These are phyloP conservation scores for Xylaria scruposa DNA, from an alignment of 495 filamentous ascomycete species.

Conservation along the genomic window DNA sequence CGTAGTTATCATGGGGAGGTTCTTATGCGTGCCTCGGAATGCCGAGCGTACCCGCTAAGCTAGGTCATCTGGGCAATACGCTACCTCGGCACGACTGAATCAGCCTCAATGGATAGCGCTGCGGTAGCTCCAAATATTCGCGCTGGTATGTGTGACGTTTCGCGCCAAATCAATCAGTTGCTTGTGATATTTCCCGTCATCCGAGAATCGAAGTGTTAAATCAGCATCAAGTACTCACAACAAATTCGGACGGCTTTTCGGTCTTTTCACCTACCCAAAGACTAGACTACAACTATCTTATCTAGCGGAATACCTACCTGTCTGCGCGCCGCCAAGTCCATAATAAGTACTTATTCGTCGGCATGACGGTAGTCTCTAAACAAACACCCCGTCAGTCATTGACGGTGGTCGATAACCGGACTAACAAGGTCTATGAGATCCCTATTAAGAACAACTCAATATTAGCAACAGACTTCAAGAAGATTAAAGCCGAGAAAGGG, in stretches of 20 bases:
- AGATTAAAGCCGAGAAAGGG: slow-evolving; percentile 46
- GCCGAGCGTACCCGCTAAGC: slow-evolving; percentile 5
- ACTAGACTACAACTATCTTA: not conserved
- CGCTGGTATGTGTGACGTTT: slow-evolving; percentile 20
- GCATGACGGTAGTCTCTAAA: slow-evolving; percentile 32
- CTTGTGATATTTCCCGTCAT: slow-evolving; percentile 22
- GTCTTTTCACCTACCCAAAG: not conserved
- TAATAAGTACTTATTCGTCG: not conserved
- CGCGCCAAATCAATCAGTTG: slow-evolving; percentile 3
- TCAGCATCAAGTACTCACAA: not conserved
- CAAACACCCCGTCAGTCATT: slow-evolving; percentile 37
- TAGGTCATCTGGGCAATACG: not conserved
- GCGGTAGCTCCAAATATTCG: not conserved
- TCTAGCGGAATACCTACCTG: not conserved
- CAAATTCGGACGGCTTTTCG: not conserved
- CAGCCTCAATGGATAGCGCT: slow-evolving; percentile 10
- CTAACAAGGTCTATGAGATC: slow-evolving; percentile 54
- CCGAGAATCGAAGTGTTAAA: slow-evolving; percentile 1
- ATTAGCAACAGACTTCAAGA: slow-evolving; percentile 54
- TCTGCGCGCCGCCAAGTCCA: not conserved
- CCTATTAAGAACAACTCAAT: slow-evolving; percentile 59
- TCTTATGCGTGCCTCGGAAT: not conserved
- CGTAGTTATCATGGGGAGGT: not conserved
- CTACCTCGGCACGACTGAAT: slow-evolving; percentile 24
- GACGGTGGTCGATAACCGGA: slow-evolving; percentile 59